Conservation (phyloP, 139 green algal species). For the Parachlorella kessleri region DNA sequence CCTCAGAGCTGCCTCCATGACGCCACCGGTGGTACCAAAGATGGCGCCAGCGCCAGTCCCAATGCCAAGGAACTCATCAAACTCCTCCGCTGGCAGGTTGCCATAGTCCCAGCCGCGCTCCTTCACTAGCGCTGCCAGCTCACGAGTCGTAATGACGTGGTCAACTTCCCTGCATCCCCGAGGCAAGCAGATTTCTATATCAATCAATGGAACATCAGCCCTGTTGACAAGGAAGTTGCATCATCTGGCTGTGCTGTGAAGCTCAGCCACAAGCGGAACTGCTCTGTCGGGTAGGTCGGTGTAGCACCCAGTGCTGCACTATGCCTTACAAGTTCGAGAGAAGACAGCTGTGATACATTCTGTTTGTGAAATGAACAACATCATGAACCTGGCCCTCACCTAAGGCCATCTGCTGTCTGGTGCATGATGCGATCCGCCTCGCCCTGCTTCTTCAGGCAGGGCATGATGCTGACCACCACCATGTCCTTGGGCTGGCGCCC, state of each 20-base stretch:
- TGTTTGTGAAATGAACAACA: too few relatives aligned
- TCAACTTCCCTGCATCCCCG: conserved; percentile 19
- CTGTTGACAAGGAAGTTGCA: too few relatives aligned
- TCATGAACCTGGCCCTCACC: too few relatives aligned
- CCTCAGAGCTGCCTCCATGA: conserved; percentile 76
- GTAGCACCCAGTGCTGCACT: too few relatives aligned
- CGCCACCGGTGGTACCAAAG: conserved; percentile 76
- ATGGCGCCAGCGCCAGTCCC: conserved; percentile 52
- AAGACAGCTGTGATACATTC: too few relatives aligned
- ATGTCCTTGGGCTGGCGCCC: conserved; percentile 38
- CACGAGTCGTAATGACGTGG: conserved; percentile 33
- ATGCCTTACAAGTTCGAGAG: too few relatives aligned
- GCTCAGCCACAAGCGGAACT: too few relatives aligned
- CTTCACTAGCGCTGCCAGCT: conserved; percentile 56
- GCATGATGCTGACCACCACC: conserved; percentile 60
- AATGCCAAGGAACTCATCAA: conserved; percentile 59
- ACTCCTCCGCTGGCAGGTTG: conserved; percentile 36
- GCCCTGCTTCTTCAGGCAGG: conserved; percentile 68
- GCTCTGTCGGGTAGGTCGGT: too few relatives aligned
- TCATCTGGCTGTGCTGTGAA: too few relatives aligned
- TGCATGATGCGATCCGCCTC: conserved; percentile 66
- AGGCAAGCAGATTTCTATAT: too few relatives aligned
- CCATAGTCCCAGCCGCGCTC: conserved; percentile 57
- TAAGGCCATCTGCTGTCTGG: conserved; percentile 10
- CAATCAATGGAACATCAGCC: too few relatives aligned